Conservation (phyloP, 2,329 filamentous ascomycete species). For the Hypocreales sp. region DNA sequence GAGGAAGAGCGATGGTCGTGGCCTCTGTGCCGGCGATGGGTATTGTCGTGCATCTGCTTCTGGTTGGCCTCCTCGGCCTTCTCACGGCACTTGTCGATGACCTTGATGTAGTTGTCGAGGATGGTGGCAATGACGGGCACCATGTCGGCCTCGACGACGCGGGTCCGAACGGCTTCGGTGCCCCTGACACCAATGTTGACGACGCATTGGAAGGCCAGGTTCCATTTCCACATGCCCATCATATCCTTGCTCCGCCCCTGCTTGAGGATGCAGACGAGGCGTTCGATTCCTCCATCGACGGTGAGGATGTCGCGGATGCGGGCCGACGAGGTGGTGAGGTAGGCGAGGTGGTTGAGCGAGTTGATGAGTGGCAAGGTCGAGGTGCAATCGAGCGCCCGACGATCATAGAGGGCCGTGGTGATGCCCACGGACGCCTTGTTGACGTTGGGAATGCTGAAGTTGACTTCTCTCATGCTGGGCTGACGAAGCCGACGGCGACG, state of each 20-base stretch:
- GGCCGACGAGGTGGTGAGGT: conserved; percentile 93
- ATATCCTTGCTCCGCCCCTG: conserved; percentile 92
- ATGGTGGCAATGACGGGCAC: conserved; percentile 97
- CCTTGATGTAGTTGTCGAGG: conserved; percentile 94
- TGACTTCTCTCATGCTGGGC: conserved; percentile 90
- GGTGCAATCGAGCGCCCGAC: conserved; percentile 92
- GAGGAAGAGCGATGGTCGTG: conserved; percentile 31
- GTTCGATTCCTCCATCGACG: conserved; percentile 95
- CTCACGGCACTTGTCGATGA: conserved; percentile 81
- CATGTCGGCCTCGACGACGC: conserved; percentile 97
- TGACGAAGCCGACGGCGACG: no score
- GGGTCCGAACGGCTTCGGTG: conserved; percentile 82
- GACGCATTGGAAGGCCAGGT: conserved; percentile 94
- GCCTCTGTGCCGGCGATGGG: conserved; percentile 29
- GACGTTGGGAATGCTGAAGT: conserved; percentile 98
- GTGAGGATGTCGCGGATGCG: conserved; percentile 96
- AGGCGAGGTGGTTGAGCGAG: conserved; percentile 95
- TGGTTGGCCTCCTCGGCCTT: conserved; percentile 71
- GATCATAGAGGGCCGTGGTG: conserved; percentile 94
- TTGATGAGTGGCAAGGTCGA: conserved; percentile 96
- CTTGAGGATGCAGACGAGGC: conserved; percentile 93
- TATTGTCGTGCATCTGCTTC: conserved; percentile 43
- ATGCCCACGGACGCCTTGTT: conserved; percentile 99
- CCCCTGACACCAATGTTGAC: conserved; percentile 97
- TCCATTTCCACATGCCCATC: conserved; percentile 99